These are phyloP conservation scores for Metrosideros polymorpha DNA, from an alignment of 441 rosid genomes.

Conservation along the genomic window DNA sequence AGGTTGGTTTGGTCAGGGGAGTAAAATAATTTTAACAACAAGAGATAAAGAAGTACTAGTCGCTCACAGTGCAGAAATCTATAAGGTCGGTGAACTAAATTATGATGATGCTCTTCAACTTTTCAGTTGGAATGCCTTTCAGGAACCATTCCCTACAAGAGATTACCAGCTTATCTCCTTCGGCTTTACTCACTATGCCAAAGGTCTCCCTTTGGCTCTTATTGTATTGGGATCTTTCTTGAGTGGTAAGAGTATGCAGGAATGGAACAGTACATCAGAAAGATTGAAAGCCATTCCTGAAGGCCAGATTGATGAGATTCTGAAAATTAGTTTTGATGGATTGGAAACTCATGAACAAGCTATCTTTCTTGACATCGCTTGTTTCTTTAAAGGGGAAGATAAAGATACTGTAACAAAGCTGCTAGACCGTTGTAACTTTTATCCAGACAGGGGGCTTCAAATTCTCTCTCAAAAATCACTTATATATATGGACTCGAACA, in stretches of 20 bases:
- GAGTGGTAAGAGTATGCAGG: neutral
- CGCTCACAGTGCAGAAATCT: neutral
- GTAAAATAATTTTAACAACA: neutral
- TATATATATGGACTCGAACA: neutral
- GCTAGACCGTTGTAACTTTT: neutral
- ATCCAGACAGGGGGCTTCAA: conserved; percentile 5
- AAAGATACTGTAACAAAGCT: conserved; percentile 3
- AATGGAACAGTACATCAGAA: neutral
- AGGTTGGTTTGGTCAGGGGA: neutral
- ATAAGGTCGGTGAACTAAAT: neutral
- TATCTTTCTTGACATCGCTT: conserved; percentile 10
- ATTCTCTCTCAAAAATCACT: conserved; percentile 13
- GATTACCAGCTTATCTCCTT: neutral
- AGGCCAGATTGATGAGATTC: neutral
- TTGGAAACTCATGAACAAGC: neutral
- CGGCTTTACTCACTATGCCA: neutral
- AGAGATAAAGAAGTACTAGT: neutral
- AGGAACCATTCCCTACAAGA: neutral
- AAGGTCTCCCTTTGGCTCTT: neutral
- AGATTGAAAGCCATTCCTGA: neutral
- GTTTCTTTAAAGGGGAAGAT: conserved; percentile 19
- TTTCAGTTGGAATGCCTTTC: conserved; percentile 7
- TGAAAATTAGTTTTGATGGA: neutral
- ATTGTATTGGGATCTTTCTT: conserved; percentile 1
- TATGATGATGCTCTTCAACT: neutral